These are phyloP conservation scores for Fragaria vesca DNA, from an alignment of 306 rosid species.

Conservation along the genomic window DNA sequence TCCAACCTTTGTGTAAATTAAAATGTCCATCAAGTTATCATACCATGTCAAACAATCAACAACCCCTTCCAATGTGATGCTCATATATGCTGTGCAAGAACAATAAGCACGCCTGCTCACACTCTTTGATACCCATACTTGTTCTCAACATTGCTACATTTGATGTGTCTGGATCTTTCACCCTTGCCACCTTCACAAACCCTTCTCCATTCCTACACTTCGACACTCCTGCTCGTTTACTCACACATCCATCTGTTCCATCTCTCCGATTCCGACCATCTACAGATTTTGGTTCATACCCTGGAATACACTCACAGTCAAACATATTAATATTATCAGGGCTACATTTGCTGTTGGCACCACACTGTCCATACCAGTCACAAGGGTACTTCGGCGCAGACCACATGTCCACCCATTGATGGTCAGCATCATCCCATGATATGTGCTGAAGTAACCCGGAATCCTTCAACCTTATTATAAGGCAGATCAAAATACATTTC, in stretches of 20 bases:
- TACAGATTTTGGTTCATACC: conserved; percentile 40
- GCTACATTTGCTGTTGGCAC: conserved; percentile 44
- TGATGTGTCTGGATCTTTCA: conserved; percentile 50
- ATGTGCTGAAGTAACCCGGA: not conserved
- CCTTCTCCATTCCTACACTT: conserved; percentile 59
- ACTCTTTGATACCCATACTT: conserved; percentile 28
- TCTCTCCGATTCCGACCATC: conserved; percentile 35
- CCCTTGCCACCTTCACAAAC: conserved; percentile 31
- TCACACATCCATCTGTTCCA: conserved; percentile 58
- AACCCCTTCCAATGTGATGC: conserved; percentile 16
- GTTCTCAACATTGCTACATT: conserved; percentile 18
- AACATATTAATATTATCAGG: conserved; percentile 24
- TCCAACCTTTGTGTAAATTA: conserved; percentile 27
- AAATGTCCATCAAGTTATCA: conserved; percentile 43
- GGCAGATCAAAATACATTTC: not conserved
- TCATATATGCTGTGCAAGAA: conserved; percentile 45
- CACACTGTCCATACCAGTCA: conserved; percentile 44
- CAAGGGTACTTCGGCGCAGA: conserved; percentile 28
- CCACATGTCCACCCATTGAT: not conserved
- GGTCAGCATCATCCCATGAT: not conserved
- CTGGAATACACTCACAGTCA: conserved; percentile 48
- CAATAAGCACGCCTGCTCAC: conserved; percentile 49
- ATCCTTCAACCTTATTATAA: not conserved
- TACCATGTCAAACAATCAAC: conserved; percentile 48
- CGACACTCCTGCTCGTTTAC: conserved; percentile 16